Evolutionary conservation across 345 rosid genomes (phyloP).

Genomic region (Aurinia saxatilis): DNA sequence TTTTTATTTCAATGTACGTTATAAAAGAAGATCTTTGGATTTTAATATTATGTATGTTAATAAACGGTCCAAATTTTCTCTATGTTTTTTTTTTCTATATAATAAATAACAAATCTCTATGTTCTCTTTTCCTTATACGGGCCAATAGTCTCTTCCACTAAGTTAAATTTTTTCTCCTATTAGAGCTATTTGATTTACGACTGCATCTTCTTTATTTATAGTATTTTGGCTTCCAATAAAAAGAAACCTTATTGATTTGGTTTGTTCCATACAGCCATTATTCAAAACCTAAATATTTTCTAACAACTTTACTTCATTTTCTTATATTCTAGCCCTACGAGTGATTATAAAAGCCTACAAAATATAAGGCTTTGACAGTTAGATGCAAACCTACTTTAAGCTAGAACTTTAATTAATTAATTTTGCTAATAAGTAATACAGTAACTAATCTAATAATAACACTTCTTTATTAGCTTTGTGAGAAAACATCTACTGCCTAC

Average conservation of each 20-base stretch:
- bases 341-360: neutral
- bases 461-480: neutral
- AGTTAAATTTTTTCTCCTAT: too few species aligned
- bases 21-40: conserved; percentile 13
- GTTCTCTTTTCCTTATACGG: conserved; percentile 10
- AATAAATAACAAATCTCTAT: too few species aligned
- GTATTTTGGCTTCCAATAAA: neutral
- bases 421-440: neutral
- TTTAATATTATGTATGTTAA: conserved; percentile 8
- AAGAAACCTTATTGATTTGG: neutral
- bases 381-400: neutral
- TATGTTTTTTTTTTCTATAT: neutral
- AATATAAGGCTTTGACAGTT: neutral
- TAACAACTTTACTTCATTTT: neutral
- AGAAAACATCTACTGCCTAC: too few species aligned
- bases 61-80: conserved; percentile 23
- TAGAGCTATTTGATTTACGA: neutral
- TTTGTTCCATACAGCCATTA: neutral
- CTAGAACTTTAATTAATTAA: neutral
- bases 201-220: neutral
- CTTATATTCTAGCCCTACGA: neutral
- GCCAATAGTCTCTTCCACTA: neutral
- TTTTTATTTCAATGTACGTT: conserved; percentile 6
- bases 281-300: too few species aligned
- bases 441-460: neutral